A percentile compares a stretch with the other conserved stretches of the same genome.
Conservation (phyloP, 768 basidiomycete species). For the Hebeloma cylindrosporum region DNA sequence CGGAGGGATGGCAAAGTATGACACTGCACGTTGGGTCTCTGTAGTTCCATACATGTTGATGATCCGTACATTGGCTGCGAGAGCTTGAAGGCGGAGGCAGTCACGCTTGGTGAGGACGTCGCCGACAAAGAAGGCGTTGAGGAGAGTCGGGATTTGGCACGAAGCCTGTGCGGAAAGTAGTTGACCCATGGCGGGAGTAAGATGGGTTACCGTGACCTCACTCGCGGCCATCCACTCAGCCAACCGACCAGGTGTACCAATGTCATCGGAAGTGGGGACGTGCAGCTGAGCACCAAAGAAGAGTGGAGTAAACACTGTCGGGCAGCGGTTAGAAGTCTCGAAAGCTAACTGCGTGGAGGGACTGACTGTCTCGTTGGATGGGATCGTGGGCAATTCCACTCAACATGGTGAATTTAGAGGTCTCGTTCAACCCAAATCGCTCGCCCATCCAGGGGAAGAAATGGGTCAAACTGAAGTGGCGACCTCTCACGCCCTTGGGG, state of each 20-base stretch:
- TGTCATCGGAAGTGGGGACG: slow-evolving; percentile 95
- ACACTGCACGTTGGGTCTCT: slow-evolving; percentile 98
- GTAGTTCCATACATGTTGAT: slow-evolving; percentile 99
- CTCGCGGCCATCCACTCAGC: slow-evolving; percentile 98
- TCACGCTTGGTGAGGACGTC: slow-evolving; percentile 98
- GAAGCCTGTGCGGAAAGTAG: slow-evolving; percentile 81
- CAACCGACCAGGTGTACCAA: slow-evolving; percentile 92
- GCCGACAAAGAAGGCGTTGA: slow-evolving; percentile 97
- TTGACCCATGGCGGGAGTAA: slow-evolving; percentile 99
- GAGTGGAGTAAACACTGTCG: slow-evolving; percentile 92
- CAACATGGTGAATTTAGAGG: slow-evolving; percentile 94
- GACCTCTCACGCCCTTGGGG: slow-evolving; percentile 94
- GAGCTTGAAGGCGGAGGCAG: slow-evolving; percentile 88
- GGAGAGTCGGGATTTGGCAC: slow-evolving; percentile 83
- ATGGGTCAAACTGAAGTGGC: slow-evolving; percentile 95
- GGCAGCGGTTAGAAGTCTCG: too few relatives aligned
- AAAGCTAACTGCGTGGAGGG: not conserved
- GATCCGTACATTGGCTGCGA: slow-evolving; percentile 90
- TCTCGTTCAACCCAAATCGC: slow-evolving; percentile 69
- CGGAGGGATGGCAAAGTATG: slow-evolving; percentile 91
- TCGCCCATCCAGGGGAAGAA: slow-evolving; percentile 99
- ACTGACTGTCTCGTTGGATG: slow-evolving; percentile 95
- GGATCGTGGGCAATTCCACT: slow-evolving; percentile 99
- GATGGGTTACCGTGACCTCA: slow-evolving; percentile 91
- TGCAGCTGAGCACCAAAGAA: slow-evolving; percentile 96